Evolutionary conservation across 768 basidiomycete species (phyloP).

Genomic region (Udeniomyces megalosporus): DNA sequence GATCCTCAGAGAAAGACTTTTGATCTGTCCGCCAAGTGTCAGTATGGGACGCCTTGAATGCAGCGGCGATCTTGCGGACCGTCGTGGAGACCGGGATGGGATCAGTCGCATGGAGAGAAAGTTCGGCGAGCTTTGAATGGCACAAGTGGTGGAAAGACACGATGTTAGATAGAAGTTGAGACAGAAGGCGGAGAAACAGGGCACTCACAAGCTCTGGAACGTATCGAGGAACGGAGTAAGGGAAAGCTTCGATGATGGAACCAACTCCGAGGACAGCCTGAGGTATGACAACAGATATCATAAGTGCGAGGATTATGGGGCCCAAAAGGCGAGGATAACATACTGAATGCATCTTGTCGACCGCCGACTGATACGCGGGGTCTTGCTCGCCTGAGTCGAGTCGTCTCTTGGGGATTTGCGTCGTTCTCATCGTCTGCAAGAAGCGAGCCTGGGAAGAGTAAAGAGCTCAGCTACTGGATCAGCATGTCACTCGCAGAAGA

Average conservation of each 20-base stretch:
- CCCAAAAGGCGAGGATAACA: background rate
- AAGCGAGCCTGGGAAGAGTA: slow-evolving; percentile 52
- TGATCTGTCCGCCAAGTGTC: slow-evolving; percentile 65
- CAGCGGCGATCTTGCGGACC: slow-evolving; percentile 16
- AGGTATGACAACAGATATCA: background rate
- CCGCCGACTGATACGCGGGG: slow-evolving; percentile 50
- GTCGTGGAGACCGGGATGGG: slow-evolving; percentile 81
- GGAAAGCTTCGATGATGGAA: slow-evolving; percentile 60
- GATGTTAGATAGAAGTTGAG: background rate
- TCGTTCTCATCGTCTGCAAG: slow-evolving; percentile 45
- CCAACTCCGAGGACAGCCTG: background rate
- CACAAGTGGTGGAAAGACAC: background rate
- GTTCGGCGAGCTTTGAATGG: slow-evolving; percentile 27
- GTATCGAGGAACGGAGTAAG: slow-evolving; percentile 90
- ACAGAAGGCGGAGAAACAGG: too few species aligned
- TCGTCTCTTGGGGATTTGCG: slow-evolving; percentile 49
- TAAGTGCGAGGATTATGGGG: background rate
- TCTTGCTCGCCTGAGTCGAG: slow-evolving; percentile 28
- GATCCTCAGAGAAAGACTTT: slow-evolving; percentile 71
- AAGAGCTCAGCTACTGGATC: background rate
- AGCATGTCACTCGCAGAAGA: slow-evolving; percentile 2
- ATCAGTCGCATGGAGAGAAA: slow-evolving; percentile 72
- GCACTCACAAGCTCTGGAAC: slow-evolving; percentile 43
- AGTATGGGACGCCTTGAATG: slow-evolving; percentile 57
- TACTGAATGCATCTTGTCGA: slow-evolving; percentile 56